These are phyloP conservation scores for Biscogniauxia sp. DNA, from an alignment of 2,329 filamentous ascomycete genomes.

Conservation along the genomic window DNA sequence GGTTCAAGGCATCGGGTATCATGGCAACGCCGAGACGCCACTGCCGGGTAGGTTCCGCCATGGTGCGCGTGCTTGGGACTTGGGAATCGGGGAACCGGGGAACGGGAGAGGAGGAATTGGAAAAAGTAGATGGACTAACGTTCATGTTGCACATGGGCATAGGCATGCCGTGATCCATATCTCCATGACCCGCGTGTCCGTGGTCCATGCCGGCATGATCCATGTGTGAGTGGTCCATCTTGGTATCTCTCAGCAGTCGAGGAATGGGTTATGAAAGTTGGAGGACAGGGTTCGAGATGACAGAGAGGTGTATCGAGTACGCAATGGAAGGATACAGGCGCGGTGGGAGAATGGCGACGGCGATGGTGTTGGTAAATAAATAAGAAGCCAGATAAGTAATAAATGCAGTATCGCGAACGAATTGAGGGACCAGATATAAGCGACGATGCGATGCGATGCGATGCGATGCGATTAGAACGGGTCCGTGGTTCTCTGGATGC, in stretches of 20 bases:
- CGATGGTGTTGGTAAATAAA: too few relatives aligned
- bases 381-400: background rate
- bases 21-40: too few relatives aligned
- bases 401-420: background rate
- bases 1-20: too few relatives aligned
- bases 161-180: constrained; percentile 50
- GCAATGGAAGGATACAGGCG: background rate
- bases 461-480: background rate
- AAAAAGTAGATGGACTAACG: constrained; percentile 47
- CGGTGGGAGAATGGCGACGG: too few relatives aligned
- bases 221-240: constrained; percentile 44
- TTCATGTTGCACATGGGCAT: constrained; percentile 81
- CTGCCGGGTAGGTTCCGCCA: too few relatives aligned
- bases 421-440: background rate
- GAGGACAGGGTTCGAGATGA: background rate
- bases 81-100: constrained; percentile 3
- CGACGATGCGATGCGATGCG: background rate
- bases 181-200: constrained; percentile 54
- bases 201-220: constrained; percentile 47
- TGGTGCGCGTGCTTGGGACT: background rate
- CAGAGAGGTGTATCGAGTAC: background rate
- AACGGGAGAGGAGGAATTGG: background rate
- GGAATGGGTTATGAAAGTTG: background rate
- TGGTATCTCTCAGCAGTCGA: constrained; percentile 1
- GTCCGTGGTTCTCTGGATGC: background rate